Conservation (phyloP, 805 yeast genomes). For the Candida coleopterorum region DNA sequence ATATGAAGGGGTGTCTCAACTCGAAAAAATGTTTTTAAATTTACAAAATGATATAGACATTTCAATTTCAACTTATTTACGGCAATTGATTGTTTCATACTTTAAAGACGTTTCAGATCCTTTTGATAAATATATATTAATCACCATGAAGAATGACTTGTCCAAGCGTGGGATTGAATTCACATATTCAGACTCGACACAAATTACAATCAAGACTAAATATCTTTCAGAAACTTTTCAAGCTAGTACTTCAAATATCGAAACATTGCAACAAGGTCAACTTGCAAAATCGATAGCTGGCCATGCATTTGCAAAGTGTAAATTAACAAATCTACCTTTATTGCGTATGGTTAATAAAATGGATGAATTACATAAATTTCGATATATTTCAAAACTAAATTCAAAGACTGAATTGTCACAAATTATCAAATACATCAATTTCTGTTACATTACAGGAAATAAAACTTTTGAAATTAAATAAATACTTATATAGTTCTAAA, state of each 20-base stretch:
- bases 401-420: constrained; percentile 10
- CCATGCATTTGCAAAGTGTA: constrained; percentile 36
- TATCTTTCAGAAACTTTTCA: constrained; percentile 30
- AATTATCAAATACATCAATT: constrained; percentile 21
- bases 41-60: constrained; percentile 1
- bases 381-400: constrained; percentile 18
- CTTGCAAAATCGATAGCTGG: constrained; percentile 23
- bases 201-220: constrained; percentile 23
- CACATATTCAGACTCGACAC: constrained; percentile 14
- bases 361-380: constrained; percentile 28
- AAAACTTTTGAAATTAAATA: constrained; percentile 19
- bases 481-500: constrained; percentile 8
- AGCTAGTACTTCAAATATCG: constrained; percentile 12
- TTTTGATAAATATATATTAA: constrained; percentile 20
- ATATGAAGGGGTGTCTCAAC: neutral
- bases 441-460: constrained; percentile 36
- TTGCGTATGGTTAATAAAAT: constrained; percentile 26
- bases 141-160: constrained; percentile 12
- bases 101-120: constrained; percentile 9
- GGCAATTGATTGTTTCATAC: constrained; percentile 4
- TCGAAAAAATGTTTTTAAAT: neutral
- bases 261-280: constrained; percentile 11
- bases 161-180: constrained; percentile 3
- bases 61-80: constrained; percentile 4
- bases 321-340: constrained; percentile 32